These are phyloP conservation scores for Hymenoscyphus fraxineus DNA, from an alignment of 2,329 filamentous ascomycete genomes.

Conservation along the genomic window DNA sequence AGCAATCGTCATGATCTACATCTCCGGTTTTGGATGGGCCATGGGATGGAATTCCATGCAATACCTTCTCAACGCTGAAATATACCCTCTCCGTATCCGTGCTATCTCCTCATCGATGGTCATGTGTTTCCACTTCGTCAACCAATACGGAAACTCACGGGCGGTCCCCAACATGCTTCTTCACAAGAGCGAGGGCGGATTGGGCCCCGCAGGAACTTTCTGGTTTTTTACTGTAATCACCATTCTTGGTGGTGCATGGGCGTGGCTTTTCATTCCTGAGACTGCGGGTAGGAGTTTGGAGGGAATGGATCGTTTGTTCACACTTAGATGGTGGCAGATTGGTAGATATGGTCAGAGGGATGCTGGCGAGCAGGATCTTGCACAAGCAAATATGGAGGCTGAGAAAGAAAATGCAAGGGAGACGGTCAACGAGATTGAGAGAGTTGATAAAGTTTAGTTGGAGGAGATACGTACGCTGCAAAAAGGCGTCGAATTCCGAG, in stretches of 20 bases:
- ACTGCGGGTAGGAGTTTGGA: constrained; percentile 63
- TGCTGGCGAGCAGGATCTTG: constrained; percentile 45
- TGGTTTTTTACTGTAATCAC: constrained; percentile 72
- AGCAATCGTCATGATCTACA: constrained; percentile 70
- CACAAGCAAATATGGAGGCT: constrained; percentile 27
- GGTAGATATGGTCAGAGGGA: constrained; percentile 46
- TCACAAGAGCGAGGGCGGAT: constrained; percentile 41
- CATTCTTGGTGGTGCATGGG: constrained; percentile 63
- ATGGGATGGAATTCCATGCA: constrained; percentile 74
- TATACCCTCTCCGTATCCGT: constrained; percentile 72
- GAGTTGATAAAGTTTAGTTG: not conserved
- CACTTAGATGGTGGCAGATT: constrained; percentile 71
- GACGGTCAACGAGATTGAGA: constrained; percentile 23
- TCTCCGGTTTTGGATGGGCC: constrained; percentile 67
- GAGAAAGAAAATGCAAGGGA: constrained; percentile 44
- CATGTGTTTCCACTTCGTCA: constrained; percentile 76
- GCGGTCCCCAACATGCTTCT: constrained; percentile 74
- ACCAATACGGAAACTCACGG: constrained; percentile 73
- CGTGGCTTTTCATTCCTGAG: constrained; percentile 70
- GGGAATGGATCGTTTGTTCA: constrained; percentile 69
- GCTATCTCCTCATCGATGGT: constrained; percentile 66
- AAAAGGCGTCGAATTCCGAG: not conserved
- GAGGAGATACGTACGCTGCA: not conserved
- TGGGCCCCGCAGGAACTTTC: constrained; percentile 62
- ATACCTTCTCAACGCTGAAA: constrained; percentile 73